Conservation (phyloP, 169 alveolate genomes). For the Eimeria maxima region DNA sequence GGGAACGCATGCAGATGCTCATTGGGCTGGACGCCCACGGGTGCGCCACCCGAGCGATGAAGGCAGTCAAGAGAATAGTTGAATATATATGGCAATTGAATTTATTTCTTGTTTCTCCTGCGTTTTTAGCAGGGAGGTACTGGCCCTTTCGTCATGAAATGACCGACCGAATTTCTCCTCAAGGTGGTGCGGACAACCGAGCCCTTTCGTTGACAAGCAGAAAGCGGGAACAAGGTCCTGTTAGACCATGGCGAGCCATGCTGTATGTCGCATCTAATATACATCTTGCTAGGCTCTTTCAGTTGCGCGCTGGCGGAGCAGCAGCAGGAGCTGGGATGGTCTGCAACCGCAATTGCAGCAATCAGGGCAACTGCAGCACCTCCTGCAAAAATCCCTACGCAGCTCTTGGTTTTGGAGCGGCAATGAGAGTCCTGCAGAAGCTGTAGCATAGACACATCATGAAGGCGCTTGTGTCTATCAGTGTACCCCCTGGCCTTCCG, state of each 20-base stretch:
- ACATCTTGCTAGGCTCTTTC: not conserved
- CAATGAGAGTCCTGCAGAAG: not conserved
- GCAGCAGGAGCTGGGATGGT: not conserved
- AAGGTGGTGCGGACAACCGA: conserved; percentile 60
- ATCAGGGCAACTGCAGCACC: not conserved
- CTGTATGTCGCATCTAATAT: not conserved
- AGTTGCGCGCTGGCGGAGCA: conserved; percentile 1
- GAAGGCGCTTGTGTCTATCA: not conserved
- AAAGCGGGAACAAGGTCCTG: conserved; percentile 10
- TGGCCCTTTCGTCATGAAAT: conserved; percentile 38
- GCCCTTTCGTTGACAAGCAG: conserved; percentile 55
- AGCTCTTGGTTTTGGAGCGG: not conserved
- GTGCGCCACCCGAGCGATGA: conserved; percentile 33
- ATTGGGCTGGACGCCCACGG: conserved; percentile 64
- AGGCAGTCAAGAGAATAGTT: conserved; percentile 4
- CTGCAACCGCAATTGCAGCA: not conserved
- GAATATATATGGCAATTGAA: not conserved
- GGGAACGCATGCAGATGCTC: conserved; percentile 38
- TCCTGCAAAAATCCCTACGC: not conserved
- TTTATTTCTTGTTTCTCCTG: not conserved
- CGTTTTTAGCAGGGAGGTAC: conserved; percentile 19
- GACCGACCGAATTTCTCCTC: conserved; percentile 38
- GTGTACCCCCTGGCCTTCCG: not conserved
- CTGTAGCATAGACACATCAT: not conserved
- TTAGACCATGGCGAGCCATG: conserved; percentile 75